Percentiles rank a stretch among this genome's conserved stretches.
These are phyloP conservation scores for Hyphodiscus sp. DNA, from an alignment of 2,329 filamentous ascomycete genomes.

Conservation along the genomic window DNA sequence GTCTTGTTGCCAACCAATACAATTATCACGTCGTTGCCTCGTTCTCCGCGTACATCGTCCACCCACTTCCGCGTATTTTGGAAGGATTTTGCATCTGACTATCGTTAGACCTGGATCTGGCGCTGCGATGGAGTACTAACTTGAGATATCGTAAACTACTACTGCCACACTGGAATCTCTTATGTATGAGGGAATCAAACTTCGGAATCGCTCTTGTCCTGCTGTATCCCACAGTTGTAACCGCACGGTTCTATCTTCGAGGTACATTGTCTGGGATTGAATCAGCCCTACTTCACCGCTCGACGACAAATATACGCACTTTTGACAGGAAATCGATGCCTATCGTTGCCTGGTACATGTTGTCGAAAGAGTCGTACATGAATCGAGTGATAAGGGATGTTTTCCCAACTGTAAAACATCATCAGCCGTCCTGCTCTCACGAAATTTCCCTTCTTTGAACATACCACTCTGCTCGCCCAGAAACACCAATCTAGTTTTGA, in stretches of 20 bases:
- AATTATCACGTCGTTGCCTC: slow-evolving; percentile 98
- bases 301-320: slow-evolving; percentile 43
- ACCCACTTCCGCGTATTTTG: slow-evolving; percentile 99
- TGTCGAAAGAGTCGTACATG: slow-evolving; percentile 99
- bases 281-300: slow-evolving; percentile 13
- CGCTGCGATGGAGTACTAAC: slow-evolving; percentile 36
- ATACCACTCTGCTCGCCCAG: slow-evolving; percentile 97
- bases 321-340: slow-evolving; percentile 99
- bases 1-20: slow-evolving; percentile 99
- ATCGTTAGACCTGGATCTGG: slow-evolving; percentile 17
- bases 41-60: slow-evolving; percentile 92
- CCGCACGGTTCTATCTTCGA: slow-evolving; percentile 95
- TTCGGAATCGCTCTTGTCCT: slow-evolving; percentile 94
- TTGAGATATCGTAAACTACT: slow-evolving; percentile 97
- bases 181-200: slow-evolving; percentile 96
- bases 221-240: slow-evolving; percentile 98
- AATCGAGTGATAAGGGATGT: slow-evolving; percentile 97
- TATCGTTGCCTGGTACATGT: slow-evolving; percentile 98
- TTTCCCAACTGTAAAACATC: slow-evolving; percentile 72
- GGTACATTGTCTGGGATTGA: slow-evolving; percentile 80
- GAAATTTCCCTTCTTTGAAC: slow-evolving; percentile 25
- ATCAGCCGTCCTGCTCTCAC: slow-evolving; percentile 11
- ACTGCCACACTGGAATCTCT: slow-evolving; percentile 97
- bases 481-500: slow-evolving; percentile 72
- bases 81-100: slow-evolving; percentile 81